These are phyloP conservation scores for Mycena kentingensis DNA, from an alignment of 768 basidiomycete genomes.

Conservation along the genomic window DNA sequence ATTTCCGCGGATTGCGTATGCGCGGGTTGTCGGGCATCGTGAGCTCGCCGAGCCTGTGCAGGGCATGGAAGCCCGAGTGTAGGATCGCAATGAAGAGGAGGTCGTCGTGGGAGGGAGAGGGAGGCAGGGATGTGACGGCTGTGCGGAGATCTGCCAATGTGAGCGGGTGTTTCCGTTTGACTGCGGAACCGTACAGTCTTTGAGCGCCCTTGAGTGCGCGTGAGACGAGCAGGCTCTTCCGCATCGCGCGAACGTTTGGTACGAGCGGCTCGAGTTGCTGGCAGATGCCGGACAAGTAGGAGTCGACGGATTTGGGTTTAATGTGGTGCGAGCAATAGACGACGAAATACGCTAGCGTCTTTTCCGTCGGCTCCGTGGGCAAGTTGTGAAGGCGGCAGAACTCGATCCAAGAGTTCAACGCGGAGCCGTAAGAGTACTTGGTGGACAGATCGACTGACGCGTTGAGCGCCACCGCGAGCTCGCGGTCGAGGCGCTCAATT, in stretches of 20 bases:
- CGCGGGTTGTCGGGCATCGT: slow-evolving; percentile 19
- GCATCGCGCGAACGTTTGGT: slow-evolving; percentile 29
- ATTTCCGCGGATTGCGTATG: slow-evolving; percentile 14
- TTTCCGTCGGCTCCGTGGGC: slow-evolving; percentile 29
- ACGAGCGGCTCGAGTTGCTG: slow-evolving; percentile 35
- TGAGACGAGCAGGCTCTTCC: slow-evolving; percentile 28
- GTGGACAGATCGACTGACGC: slow-evolving; percentile 27
- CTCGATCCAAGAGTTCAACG: slow-evolving; percentile 32
- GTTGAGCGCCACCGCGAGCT: slow-evolving; percentile 26
- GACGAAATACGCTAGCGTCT: slow-evolving; percentile 38
- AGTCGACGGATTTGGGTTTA: slow-evolving; percentile 34
- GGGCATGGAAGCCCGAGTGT: slow-evolving; percentile 22
- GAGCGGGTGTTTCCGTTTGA: slow-evolving; percentile 31
- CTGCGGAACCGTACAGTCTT: slow-evolving; percentile 17
- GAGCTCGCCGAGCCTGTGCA: slow-evolving; percentile 25
- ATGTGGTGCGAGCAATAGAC: slow-evolving; percentile 39
- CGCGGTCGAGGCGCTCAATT: slow-evolving; percentile 29
- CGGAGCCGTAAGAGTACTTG: slow-evolving; percentile 27
- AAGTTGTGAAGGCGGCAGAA: slow-evolving; percentile 33
- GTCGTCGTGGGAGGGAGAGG: slow-evolving; percentile 7
- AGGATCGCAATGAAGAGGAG: slow-evolving; percentile 23
- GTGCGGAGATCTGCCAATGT: slow-evolving; percentile 17
- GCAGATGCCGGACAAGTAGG: slow-evolving; percentile 43
- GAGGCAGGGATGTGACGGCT: slow-evolving; percentile 4
- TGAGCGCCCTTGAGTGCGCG: slow-evolving; percentile 34